phyloP scores from a whole-genome alignment of 306 rosid genomes.

The Lathyrus sativus region DNA sequence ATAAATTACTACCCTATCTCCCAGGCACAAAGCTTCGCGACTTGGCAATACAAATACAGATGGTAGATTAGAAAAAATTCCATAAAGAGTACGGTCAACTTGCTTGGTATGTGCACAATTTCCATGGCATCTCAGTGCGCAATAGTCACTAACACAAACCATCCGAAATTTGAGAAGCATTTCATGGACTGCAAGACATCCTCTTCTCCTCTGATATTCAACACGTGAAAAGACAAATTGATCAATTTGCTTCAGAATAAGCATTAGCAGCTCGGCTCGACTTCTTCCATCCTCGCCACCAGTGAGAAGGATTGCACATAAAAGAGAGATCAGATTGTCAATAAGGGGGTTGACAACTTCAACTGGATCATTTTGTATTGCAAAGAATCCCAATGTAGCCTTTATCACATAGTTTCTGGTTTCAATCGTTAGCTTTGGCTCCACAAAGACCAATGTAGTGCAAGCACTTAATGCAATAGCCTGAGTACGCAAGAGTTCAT shows the following conservation, averaged over 20 bases:
- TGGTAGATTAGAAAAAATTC: no score
- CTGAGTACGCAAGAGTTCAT: no score
- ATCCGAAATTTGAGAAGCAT: no score
- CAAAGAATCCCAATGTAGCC: constrained; percentile 98
- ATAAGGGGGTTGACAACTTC: constrained; percentile 79
- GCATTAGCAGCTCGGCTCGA: constrained; percentile 88
- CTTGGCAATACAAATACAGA: no score
- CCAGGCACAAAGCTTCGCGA: no score
- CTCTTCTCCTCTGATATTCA: constrained; percentile 91
- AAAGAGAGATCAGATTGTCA: constrained; percentile 85
- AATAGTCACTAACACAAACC: no score
- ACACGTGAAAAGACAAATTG: constrained; percentile 77
- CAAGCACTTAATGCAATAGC: constrained; percentile 98
- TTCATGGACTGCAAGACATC: no score
- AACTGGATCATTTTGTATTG: constrained; percentile 86
- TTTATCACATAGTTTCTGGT: constrained; percentile 89
- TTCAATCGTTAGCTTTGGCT: constrained; percentile 92
- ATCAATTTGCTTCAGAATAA: constrained; percentile 92
- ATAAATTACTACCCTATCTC: no score
- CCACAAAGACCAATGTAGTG: constrained; percentile 91
- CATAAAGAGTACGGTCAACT: no score
- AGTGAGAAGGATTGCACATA: constrained; percentile 94
- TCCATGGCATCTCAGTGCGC: no score
- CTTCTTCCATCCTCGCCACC: constrained; percentile 99
- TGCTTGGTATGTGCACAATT: no score